phyloP scores from a whole-genome alignment of 352 stramenopile genomes.

The Pythium aristosporum region DNA sequence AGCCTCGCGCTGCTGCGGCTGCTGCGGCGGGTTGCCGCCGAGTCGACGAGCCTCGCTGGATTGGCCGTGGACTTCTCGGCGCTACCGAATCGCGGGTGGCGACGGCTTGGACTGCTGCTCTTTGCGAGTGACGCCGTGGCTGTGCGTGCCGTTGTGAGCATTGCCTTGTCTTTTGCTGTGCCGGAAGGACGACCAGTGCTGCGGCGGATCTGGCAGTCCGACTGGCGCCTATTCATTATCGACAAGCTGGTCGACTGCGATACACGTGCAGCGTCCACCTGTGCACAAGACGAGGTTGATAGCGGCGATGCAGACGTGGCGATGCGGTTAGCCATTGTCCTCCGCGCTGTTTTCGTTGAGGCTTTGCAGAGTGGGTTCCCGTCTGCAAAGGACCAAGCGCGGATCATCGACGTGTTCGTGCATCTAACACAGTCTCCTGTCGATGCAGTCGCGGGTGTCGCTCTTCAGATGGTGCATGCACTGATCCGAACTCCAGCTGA shows the following conservation, averaged over 20 bases:
- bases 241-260: conserved; percentile 29
- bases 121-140: conserved; percentile 14
- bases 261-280: not conserved
- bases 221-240: conserved; percentile 24
- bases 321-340: conserved; percentile 6
- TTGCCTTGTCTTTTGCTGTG: not conserved
- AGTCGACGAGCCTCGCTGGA: not conserved
- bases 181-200: not conserved
- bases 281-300: not conserved
- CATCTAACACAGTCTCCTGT: conserved; percentile 5
- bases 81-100: conserved; percentile 10
- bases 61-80: not conserved
- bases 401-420: conserved; percentile 12
- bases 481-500: not conserved
- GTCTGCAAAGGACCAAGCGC: conserved; percentile 11
- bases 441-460: conserved; percentile 12
- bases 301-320: not conserved
- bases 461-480: conserved; percentile 4
- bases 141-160: conserved; percentile 18
- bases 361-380: not conserved
- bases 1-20: conserved; percentile 18
- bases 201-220: conserved; percentile 21
- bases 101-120: conserved; percentile 25
- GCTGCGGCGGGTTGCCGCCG: conserved; percentile 3
- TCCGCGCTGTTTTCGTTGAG: conserved; percentile 14